phyloP scores from a whole-genome alignment of 192 early-diverging fungal species.

The Coemansia sp. region DNA sequence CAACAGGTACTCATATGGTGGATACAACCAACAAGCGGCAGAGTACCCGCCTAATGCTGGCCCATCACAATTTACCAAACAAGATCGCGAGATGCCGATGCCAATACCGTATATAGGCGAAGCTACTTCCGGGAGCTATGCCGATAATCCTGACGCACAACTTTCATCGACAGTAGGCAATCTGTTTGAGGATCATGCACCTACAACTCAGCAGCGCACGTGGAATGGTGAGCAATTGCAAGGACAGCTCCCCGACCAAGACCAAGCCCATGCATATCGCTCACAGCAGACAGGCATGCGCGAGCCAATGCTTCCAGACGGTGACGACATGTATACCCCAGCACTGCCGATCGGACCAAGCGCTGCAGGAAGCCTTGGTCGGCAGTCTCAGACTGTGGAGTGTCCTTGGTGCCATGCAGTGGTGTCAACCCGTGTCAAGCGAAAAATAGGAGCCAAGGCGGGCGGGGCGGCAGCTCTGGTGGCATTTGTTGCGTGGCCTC shows the following conservation, averaged over 20 bases:
- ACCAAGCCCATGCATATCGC: background rate
- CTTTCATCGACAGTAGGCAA: constrained; percentile 13
- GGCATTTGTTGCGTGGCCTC: constrained; percentile 45
- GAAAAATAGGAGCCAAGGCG: constrained; percentile 38
- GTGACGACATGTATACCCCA: constrained; percentile 29
- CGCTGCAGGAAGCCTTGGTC: constrained; percentile 37
- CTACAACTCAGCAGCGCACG: constrained; percentile 8
- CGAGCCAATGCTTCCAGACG: constrained; percentile 32
- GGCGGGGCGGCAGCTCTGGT: constrained; percentile 43
- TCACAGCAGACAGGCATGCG: constrained; percentile 21
- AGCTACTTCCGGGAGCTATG: background rate
- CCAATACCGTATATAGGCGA: background rate
- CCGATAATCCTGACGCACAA: background rate
- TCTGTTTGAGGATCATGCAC: constrained; percentile 19
- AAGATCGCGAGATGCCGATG: constrained; percentile 7
- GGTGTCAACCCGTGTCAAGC: constrained; percentile 30
- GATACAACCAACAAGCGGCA: background rate
- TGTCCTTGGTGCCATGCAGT: constrained; percentile 55
- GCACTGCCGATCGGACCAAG: constrained; percentile 35
- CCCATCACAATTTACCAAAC: background rate
- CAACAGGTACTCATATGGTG: background rate
- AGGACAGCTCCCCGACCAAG: background rate
- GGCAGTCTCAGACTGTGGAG: constrained; percentile 40
- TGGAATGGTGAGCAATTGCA: constrained; percentile 13
- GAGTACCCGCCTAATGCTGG: background rate